These are phyloP conservation scores for Lactuca sativa DNA, from an alignment of 129 eudicot genomes.

Conservation along the genomic window DNA sequence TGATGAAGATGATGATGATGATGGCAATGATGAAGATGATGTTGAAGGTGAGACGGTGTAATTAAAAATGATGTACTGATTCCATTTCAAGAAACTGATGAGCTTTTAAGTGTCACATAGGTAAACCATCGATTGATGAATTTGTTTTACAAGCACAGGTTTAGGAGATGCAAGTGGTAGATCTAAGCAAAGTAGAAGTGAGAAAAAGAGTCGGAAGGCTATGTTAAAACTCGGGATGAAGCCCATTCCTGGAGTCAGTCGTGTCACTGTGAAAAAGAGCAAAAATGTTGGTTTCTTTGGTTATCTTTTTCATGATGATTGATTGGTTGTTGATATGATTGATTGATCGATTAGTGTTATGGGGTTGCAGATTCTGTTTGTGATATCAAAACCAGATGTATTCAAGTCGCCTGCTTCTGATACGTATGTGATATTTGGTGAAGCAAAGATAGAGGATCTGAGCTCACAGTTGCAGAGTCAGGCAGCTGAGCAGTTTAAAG, in stretches of 20 bases:
- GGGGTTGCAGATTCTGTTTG: constrained; percentile 46
- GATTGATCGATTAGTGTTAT: neutral
- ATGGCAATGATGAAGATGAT: constrained; percentile 55
- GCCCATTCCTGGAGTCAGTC: constrained; percentile 69
- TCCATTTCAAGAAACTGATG: neutral
- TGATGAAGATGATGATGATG: constrained; percentile 55
- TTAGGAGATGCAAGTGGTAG: constrained; percentile 57
- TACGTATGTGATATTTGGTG: constrained; percentile 66
- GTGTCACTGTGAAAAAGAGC: constrained; percentile 82
- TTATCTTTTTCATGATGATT: neutral
- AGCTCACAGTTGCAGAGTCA: constrained; percentile 80
- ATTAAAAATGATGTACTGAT: neutral
- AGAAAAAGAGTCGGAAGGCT: constrained; percentile 82
- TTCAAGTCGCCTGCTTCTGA: constrained; percentile 71
- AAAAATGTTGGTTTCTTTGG: constrained; percentile 55
- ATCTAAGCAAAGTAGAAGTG: constrained; percentile 74
- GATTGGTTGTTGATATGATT: neutral
- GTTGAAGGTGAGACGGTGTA: constrained; percentile 50
- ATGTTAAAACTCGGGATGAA: constrained; percentile 92
- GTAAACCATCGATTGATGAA: neutral
- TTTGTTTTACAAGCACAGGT: constrained; percentile 41
- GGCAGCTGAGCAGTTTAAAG: constrained; percentile 85
- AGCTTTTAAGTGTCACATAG: neutral
- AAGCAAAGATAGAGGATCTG: constrained; percentile 74
- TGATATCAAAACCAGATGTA: constrained; percentile 69